Percentiles rank a stretch among this genome's conserved stretches.
phyloP scores from a whole-genome alignment of 495 filamentous ascomycete species.

The Trichocladium uniseriatum region DNA sequence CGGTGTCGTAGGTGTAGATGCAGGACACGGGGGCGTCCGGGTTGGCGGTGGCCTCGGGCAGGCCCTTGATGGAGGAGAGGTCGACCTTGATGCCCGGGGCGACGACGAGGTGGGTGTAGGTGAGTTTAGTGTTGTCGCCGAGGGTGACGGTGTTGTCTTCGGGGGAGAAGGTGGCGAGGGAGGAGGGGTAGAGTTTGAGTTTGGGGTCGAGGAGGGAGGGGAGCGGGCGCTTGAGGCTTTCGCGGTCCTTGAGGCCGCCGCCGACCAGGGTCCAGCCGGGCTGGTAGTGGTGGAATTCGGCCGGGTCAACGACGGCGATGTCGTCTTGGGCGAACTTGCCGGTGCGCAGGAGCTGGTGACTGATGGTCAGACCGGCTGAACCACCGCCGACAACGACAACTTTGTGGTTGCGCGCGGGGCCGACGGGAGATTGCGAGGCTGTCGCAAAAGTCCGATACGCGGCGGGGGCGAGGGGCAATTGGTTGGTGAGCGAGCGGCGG shows the following conservation, averaged over 20 bases:
- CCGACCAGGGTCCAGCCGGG: slow-evolving; percentile 62
- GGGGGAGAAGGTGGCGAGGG: slow-evolving; percentile 45
- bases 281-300: slow-evolving; percentile 59
- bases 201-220: slow-evolving; percentile 47
- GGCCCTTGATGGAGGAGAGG: slow-evolving; percentile 46
- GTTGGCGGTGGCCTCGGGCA: slow-evolving; percentile 51
- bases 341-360: slow-evolving; percentile 51
- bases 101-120: slow-evolving; percentile 57
- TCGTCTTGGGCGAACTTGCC: slow-evolving; percentile 49
- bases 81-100: slow-evolving; percentile 53
- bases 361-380: slow-evolving; percentile 51
- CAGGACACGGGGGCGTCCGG: slow-evolving; percentile 49
- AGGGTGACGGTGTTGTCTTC: slow-evolving; percentile 52
- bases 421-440: slow-evolving; percentile 36
- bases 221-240: slow-evolving; percentile 45
- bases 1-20: slow-evolving; percentile 54
- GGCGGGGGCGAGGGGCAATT: not conserved
- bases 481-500: not conserved
- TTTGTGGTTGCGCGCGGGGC: slow-evolving; percentile 40
- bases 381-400: slow-evolving; percentile 58
- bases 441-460: slow-evolving; percentile 26
- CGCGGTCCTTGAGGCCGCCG: slow-evolving; percentile 51
- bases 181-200: slow-evolving; percentile 51
- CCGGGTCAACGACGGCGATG: slow-evolving; percentile 58
- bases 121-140: slow-evolving; percentile 46